Base-by-base conservation (phyloP, 192 early-diverging fungal species). In the Radiomyces spectabilis region DNA sequence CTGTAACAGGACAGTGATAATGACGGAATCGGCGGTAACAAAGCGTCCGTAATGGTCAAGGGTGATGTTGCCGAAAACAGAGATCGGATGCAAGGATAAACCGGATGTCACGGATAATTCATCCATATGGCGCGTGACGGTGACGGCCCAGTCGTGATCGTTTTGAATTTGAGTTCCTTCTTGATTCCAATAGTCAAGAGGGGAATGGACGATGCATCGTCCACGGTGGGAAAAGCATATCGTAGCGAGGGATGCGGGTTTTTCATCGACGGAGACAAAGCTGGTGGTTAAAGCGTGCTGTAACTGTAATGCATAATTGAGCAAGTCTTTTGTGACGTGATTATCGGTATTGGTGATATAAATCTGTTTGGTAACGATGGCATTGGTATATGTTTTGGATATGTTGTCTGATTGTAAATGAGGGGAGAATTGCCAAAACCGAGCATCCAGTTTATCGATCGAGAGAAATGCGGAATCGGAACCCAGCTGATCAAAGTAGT, bases 191-290 rank as follows among this genome's bases (percentile, higher is more conserved):
- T 65, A 78, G 24, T 75, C 71, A 7, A 81, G 59, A 7, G 80
- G 78, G 13, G 80, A 81, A 52, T 87, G 77, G 2, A 83, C 59
- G 3, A 87, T 35, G 46, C 85, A 87, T 25, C 34, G 53, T 0
- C 54, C 55, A 19, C 55, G 43, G 22, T 48, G 24, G 24, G 40
- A 41, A 39, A 39, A 58, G 5, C 59, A 62, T 13, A 62, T 57
- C 1, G 48, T 30, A 13, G 46, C 19, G 10, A 63, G 25, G 15
- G 47, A 63, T 2, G 25, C 32, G 1, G 38, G 48, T 0, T 45
- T 13, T 10, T 38, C 41, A 16, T 47, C 31, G 12, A 35, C 1
- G 2, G 16, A 7, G 21, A 55, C 9, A 15, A 35, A 13, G n/a
- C 44, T 41, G 0, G 55, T 49, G 33, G 34, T 16, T 5, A 61